These are phyloP conservation scores for Sporothrix dimorphospora DNA, from an alignment of 2,329 filamentous ascomycete genomes.

Conservation along the genomic window DNA sequence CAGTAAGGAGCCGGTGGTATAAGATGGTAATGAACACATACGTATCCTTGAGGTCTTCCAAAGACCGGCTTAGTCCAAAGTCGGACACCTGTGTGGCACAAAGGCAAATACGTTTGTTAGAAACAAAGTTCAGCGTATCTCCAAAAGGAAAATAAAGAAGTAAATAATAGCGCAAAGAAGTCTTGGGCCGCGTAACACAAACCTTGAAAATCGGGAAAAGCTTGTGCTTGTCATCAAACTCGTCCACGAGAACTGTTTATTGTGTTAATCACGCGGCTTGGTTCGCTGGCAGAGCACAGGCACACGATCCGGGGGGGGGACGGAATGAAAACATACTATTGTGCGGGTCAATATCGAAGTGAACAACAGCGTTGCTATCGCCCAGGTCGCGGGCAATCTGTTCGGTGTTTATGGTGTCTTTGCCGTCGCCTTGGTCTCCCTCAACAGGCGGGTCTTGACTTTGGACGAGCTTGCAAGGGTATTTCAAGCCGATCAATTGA, in stretches of 20 bases:
- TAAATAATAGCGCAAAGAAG: not conserved
- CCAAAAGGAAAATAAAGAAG: not conserved
- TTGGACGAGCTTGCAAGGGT: not conserved
- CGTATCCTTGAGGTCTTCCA: not conserved
- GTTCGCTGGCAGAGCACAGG: too few species aligned
- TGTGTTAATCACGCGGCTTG: not conserved
- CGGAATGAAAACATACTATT: slow-evolving; percentile 14
- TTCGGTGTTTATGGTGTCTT: not conserved
- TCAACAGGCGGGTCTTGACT: not conserved
- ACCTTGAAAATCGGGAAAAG: slow-evolving; percentile 28
- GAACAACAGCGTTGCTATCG: slow-evolving; percentile 15
- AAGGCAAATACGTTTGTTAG: not conserved
- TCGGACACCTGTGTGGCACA: not conserved
- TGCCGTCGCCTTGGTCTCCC: not conserved
- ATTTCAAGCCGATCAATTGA: slow-evolving; percentile 21
- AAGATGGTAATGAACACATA: not conserved
- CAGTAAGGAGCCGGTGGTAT: too few species aligned
- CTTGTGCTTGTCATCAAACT: slow-evolving; percentile 8
- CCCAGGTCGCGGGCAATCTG: not conserved
- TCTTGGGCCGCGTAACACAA: not conserved
- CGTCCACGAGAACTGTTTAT: slow-evolving; percentile 16
- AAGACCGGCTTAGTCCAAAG: not conserved
- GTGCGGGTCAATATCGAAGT: slow-evolving; percentile 30
- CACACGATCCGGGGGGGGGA: not conserved
- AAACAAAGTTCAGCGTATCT: not conserved